These are phyloP conservation scores for Funneliformis mosseae DNA, from an alignment of 192 early-diverging fungal genomes.

Conservation along the genomic window DNA sequence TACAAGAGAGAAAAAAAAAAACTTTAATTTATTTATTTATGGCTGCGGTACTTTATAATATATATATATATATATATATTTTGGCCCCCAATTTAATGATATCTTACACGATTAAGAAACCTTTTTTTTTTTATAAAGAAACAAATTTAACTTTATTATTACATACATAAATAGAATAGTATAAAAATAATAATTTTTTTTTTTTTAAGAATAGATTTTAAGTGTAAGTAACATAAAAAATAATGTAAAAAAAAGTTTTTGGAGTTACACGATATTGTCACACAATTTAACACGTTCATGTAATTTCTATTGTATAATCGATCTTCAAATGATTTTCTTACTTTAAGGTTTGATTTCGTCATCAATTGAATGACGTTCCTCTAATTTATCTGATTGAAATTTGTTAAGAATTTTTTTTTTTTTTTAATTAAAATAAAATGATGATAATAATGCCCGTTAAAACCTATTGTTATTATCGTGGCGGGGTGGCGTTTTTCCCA, in stretches of 20 bases:
- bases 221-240: background rate
- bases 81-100: background rate
- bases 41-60: background rate
- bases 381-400: slow-evolving; percentile 15
- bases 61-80: background rate
- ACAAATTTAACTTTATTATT: background rate
- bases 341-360: slow-evolving; percentile 25
- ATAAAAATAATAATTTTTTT: background rate
- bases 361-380: slow-evolving; percentile 10
- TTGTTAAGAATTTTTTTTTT: background rate
- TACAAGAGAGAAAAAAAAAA: too few relatives aligned
- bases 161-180: background rate
- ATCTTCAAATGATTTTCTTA: slow-evolving; percentile 12
- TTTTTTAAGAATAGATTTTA: background rate
- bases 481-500: slow-evolving; percentile 26
- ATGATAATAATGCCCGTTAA: background rate
- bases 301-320: background rate
- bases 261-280: background rate
- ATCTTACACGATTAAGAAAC: background rate
- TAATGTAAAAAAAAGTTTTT: background rate
- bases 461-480: slow-evolving; percentile 14
- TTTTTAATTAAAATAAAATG: too few relatives aligned
- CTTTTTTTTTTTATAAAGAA: slow-evolving; percentile 13
- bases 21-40: too few relatives aligned
- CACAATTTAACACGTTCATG: slow-evolving; percentile 7